These are phyloP conservation scores for Halteria grandinella DNA, from an alignment of 73 alveolate genomes.

Conservation along the genomic window DNA sequence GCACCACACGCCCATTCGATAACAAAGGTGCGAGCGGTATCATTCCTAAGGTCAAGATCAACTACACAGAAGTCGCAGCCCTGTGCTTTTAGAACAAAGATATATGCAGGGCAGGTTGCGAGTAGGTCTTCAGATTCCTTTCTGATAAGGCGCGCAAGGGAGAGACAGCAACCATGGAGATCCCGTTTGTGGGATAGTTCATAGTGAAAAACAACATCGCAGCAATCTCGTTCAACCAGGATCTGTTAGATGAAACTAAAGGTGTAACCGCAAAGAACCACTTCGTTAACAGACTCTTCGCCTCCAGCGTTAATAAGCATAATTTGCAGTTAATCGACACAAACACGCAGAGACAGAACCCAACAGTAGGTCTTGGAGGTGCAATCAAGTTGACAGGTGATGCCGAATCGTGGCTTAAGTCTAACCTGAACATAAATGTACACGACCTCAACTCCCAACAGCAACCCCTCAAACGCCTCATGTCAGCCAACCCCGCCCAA, in stretches of 20 bases:
- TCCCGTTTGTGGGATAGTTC: slow-evolving; percentile 68
- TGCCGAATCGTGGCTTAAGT: slow-evolving; percentile 53
- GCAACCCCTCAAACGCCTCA: background rate
- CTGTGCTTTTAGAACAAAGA: slow-evolving; percentile 51
- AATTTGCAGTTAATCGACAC: slow-evolving; percentile 31
- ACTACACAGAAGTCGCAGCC: slow-evolving; percentile 69
- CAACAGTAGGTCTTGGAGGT: slow-evolving; percentile 46
- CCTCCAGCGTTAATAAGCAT: slow-evolving; percentile 28
- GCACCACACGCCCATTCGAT: slow-evolving; percentile 65
- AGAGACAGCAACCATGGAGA: slow-evolving; percentile 48
- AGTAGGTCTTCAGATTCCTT: slow-evolving; percentile 24
- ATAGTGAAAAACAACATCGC: slow-evolving; percentile 51
- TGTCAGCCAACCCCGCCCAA: slow-evolving; percentile 16
- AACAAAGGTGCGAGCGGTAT: slow-evolving; percentile 70
- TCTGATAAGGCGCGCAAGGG: slow-evolving; percentile 50
- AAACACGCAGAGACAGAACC: slow-evolving; percentile 13
- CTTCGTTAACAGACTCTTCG: slow-evolving; percentile 40
- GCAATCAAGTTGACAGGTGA: slow-evolving; percentile 42
- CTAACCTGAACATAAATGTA: slow-evolving; percentile 43
- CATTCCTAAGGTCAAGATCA: slow-evolving; percentile 64
- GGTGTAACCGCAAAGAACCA: slow-evolving; percentile 59
- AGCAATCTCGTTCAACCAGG: slow-evolving; percentile 49
- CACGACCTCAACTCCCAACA: background rate
- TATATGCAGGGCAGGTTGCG: slow-evolving; percentile 39
- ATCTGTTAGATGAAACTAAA: slow-evolving; percentile 19